phyloP scores from a whole-genome alignment of 192 early-diverging fungal genomes.

The Entrophospora sp. region DNA sequence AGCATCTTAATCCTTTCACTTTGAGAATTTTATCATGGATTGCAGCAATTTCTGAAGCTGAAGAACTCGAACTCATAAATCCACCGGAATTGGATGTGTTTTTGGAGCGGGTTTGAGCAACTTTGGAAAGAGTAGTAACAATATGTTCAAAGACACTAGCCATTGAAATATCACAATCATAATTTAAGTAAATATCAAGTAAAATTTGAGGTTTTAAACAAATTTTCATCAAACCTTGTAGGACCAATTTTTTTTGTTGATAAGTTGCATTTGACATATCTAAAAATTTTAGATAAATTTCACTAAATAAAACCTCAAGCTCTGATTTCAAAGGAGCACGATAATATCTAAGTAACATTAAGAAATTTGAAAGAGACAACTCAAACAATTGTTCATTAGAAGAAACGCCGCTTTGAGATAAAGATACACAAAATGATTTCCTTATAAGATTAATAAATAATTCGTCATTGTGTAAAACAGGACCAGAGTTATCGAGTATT shows the following conservation, averaged over 20 bases:
- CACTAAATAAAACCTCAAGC: constrained; percentile 79
- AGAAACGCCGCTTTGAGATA: constrained; percentile 39
- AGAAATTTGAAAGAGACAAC: constrained; percentile 36
- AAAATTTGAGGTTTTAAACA: constrained; percentile 65
- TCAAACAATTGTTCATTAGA: constrained; percentile 39
- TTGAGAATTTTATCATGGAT: constrained; percentile 35
- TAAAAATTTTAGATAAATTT: constrained; percentile 77
- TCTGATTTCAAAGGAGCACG: constrained; percentile 65
- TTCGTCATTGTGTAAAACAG: constrained; percentile 31
- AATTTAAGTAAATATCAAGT: constrained; percentile 91
- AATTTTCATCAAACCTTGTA: constrained; percentile 64
- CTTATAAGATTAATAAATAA: constrained; percentile 32
- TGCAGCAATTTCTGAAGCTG: constrained; percentile 24
- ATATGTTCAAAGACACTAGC: constrained; percentile 85
- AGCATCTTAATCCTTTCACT: constrained; percentile 43
- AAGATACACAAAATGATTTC: constrained; percentile 34
- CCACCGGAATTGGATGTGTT: constrained; percentile 28
- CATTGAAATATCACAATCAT: constrained; percentile 78
- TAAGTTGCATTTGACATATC: constrained; percentile 62
- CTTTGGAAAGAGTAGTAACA: constrained; percentile 53
- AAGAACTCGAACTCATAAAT: constrained; percentile 31
- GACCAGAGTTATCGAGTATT: constrained; percentile 40
- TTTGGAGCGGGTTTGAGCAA: constrained; percentile 36
- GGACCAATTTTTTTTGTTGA: constrained; percentile 64
- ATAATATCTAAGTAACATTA: constrained; percentile 33